Evolutionary conservation across 441 rosid genomes (phyloP).

Genomic region (California macrophylla): DNA sequence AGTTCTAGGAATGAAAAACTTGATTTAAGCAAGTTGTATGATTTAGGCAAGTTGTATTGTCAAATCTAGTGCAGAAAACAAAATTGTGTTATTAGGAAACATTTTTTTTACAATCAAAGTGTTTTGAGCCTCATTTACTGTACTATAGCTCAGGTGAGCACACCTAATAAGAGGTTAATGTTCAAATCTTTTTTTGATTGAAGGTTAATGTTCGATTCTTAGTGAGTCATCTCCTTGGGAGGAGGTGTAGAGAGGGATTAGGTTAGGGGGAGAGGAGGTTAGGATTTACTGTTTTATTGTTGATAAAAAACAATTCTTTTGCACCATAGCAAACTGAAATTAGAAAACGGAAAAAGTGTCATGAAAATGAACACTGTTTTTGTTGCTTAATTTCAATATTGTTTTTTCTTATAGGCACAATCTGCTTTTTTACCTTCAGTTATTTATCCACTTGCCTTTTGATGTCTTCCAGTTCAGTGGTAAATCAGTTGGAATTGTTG

Average conservation of each 20-base stretch:
- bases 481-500: constrained; percentile 53
- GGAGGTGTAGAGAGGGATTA: too few species aligned
- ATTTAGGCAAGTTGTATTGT: neutral
- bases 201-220: too few species aligned
- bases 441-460: constrained; percentile 8
- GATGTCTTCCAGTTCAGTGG: constrained; percentile 39
- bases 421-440: neutral
- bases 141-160: too few species aligned
- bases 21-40: neutral
- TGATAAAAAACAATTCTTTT: too few species aligned
- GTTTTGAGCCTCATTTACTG: neutral
- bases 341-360: neutral
- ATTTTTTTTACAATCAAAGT: neutral
- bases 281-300: too few species aligned
- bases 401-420: too few species aligned
- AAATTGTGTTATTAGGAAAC: neutral
- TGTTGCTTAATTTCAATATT: neutral
- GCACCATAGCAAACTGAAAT: neutral
- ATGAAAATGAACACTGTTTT: neutral
- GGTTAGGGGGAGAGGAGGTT: too few species aligned
- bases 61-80: neutral
- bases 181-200: too few species aligned
- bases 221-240: too few species aligned
- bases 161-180: too few species aligned
- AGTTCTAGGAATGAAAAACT: neutral